These are phyloP conservation scores for Elsinoe fawcettii DNA, from an alignment of 2,329 filamentous ascomycete genomes.

Conservation along the genomic window DNA sequence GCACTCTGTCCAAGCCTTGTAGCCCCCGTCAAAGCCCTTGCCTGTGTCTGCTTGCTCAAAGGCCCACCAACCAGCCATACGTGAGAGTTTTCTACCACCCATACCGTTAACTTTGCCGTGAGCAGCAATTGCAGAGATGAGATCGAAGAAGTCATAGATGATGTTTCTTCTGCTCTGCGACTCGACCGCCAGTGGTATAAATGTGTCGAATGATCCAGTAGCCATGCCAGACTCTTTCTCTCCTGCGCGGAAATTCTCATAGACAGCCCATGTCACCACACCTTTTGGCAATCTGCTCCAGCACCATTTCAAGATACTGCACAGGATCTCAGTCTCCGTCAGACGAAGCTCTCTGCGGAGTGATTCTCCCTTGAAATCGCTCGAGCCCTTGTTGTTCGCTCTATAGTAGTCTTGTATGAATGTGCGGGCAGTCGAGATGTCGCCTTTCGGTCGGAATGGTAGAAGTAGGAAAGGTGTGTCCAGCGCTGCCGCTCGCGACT, in stretches of 20 bases:
- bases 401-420: conserved; percentile 93
- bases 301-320: conserved; percentile 95
- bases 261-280: conserved; percentile 93
- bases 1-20: conserved; percentile 77
- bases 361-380: conserved; percentile 55
- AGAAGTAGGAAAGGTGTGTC: conserved; percentile 88
- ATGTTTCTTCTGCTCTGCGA: conserved; percentile 78
- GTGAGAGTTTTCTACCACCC: conserved; percentile 84
- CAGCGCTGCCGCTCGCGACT: conserved; percentile 72
- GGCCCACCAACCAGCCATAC: conserved; percentile 97
- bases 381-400: conserved; percentile 51
- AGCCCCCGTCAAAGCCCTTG: conserved; percentile 90
- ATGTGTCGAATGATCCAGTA: conserved; percentile 88
- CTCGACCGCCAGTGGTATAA: conserved; percentile 88
- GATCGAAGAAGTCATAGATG: conserved; percentile 93
- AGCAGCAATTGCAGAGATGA: conserved; percentile 81
- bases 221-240: conserved; percentile 90
- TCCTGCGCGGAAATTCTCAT: conserved; percentile 90
- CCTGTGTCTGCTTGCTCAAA: conserved; percentile 84
- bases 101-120: conserved; percentile 91
- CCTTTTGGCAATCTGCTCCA: conserved; percentile 89
- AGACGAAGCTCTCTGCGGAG: conserved; percentile 82
- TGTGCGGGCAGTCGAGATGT: conserved; percentile 82
- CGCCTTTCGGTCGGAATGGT: conserved; percentile 86
- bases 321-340: conserved; percentile 76